Base-by-base conservation (phyloP, 2,329 filamentous ascomycete genomes). In the Fusarium dimerum region DNA sequence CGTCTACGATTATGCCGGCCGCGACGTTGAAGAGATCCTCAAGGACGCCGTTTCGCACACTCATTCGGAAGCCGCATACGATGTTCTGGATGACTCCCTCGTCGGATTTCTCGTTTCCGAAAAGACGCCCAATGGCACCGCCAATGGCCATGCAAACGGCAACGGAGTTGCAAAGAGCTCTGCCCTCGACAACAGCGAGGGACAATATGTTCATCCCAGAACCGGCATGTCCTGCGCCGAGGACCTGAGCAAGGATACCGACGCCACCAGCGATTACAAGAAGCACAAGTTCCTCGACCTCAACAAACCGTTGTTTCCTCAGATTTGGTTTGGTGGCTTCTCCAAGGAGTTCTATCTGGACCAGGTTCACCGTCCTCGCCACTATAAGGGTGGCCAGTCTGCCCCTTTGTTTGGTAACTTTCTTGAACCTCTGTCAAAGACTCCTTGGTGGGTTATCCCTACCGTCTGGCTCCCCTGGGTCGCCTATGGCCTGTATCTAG, bases 401-500 rank as follows among this genome's bases (percentile, higher is more conserved):
- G 94, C 94, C 38, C 94, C 94, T 17, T 76, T 99, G 20, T 99
- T 99, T 73, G 94, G 94, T 54, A 97, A 99, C 75, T 96, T 99
- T 71, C 78, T 99, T n/a, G 94, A 99, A 75, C 94, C 94, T n/a
- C 76, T 99, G 53, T 92, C 87, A 71, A 89, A 92, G 79, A 99
- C 94, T 3, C 84, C 94, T 2, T 99, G 94, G 94, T 99, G 88
- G 85, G 71, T 96, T 42, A 81, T 99, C 11, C 94, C 94, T 3
- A 79, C 79, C 0, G 55, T 96, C 2, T 99, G 94, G 94, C 70
- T 94, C 40, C 94, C 94, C n/a, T 82, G 78, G 16, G 82, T 96
- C 40, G 64, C 77, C 10, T 96, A 92, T 67, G 91, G 89, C 26
- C 83, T 86, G 11, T 84, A 80, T 55, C 64, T 89, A 17, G 86